A percentile compares a stretch with the other conserved stretches of the same genome.
Conservation (phyloP, 83 land plant genomes). For the Diphasiastrum complanatum region DNA sequence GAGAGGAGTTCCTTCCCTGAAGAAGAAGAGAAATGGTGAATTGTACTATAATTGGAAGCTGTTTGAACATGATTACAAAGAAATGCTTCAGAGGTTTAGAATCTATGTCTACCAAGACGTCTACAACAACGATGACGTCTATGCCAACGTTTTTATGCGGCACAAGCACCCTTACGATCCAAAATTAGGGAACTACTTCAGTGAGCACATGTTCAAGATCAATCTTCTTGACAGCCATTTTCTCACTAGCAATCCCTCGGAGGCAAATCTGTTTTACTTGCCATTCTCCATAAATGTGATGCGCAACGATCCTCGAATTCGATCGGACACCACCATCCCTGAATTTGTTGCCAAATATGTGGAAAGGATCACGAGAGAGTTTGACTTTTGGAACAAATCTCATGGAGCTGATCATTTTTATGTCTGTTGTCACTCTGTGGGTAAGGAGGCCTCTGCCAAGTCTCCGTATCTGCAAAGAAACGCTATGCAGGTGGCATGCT, state of each 20-base stretch:
- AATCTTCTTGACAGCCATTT: constrained; percentile 34
- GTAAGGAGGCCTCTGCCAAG: constrained; percentile 35
- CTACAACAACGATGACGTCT: constrained; percentile 1
- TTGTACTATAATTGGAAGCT: constrained; percentile 43
- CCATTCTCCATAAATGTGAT: constrained; percentile 48
- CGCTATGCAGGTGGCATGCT: constrained; percentile 49
- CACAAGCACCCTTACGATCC: constrained; percentile 31
- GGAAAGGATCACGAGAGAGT: constrained; percentile 17
- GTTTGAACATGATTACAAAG: constrained; percentile 30
- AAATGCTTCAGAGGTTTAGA: constrained; percentile 33
- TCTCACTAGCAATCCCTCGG: constrained; percentile 26
- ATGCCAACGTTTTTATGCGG: constrained; percentile 33
- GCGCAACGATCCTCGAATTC: constrained; percentile 39
- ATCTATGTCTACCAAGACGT: constrained; percentile 41
- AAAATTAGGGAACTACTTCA: constrained; percentile 42
- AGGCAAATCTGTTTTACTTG: constrained; percentile 45
- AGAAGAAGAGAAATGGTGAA: too few relatives aligned
- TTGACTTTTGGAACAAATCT: constrained; percentile 36
- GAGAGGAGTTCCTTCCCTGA: too few relatives aligned
- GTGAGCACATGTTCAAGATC: constrained; percentile 56
- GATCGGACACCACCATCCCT: constrained; percentile 35
- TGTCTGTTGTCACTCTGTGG: constrained; percentile 45
- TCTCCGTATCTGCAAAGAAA: constrained; percentile 25
- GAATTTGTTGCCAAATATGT: constrained; percentile 36
- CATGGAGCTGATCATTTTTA: constrained; percentile 45